Evolutionary conservation across 192 early-diverging fungal species (phyloP).

Genomic region (Coemansia aciculifera): DNA sequence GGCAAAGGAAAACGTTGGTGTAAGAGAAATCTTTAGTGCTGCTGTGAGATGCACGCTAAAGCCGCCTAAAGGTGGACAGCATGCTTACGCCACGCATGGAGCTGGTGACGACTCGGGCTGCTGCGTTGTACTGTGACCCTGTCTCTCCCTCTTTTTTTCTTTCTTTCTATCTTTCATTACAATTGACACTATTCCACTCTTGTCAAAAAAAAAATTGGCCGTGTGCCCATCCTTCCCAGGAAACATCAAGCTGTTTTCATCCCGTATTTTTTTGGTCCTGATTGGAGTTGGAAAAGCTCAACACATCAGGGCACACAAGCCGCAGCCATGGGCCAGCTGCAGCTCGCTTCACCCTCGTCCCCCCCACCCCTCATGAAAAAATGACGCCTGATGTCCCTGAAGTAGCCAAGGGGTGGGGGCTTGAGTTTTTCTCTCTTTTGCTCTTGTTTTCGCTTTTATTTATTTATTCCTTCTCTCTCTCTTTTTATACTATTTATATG

Average conservation of each 20-base stretch:
- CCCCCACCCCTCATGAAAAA: neutral
- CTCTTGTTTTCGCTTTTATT: neutral
- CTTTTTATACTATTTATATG: conserved; percentile 1
- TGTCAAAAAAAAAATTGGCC: neutral
- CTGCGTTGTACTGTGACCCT: conserved; percentile 30
- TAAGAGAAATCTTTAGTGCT: conserved; percentile 81
- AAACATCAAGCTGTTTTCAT: conserved; percentile 1
- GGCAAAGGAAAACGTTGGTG: conserved; percentile 77
- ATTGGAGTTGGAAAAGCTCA: neutral
- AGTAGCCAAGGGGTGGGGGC: neutral
- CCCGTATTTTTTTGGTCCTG: neutral
- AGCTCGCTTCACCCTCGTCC: neutral
- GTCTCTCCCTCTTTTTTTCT: neutral
- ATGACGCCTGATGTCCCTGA: neutral
- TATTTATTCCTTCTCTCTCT: neutral
- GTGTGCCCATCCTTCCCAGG: neutral
- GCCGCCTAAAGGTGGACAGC: conserved; percentile 13
- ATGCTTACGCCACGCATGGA: conserved; percentile 9
- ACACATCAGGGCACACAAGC: conserved; percentile 6
- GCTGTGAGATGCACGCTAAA: conserved; percentile 53
- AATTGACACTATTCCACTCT: conserved; percentile 1
- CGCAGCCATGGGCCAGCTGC: neutral
- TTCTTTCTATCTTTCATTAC: neutral
- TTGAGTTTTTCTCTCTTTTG: neutral
- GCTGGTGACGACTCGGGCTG: conserved; percentile 20